Evolutionary conservation across 2,329 filamentous ascomycete genomes (phyloP).

Genomic region (Tolypocladium album): DNA sequence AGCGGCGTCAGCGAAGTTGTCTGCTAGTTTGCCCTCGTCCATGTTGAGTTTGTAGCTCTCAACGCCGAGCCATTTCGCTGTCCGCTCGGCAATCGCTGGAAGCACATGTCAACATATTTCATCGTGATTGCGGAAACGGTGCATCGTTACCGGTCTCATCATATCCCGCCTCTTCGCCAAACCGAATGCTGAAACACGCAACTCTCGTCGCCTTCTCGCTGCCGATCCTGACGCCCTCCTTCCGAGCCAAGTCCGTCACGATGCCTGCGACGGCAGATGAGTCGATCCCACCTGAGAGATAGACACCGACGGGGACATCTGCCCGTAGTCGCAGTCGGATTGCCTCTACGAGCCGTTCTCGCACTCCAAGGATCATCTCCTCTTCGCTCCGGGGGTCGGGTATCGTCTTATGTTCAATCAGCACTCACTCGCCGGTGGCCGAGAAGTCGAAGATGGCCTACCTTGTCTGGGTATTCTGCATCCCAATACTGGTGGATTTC

Average conservation of each 20-base stretch:
- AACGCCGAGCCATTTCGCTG: conserved; percentile 21
- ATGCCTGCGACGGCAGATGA: conserved; percentile 47
- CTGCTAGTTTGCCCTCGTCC: conserved; percentile 17
- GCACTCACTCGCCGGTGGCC: not conserved
- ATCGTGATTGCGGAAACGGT: not conserved
- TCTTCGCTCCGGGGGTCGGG: conserved; percentile 32
- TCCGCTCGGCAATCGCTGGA: conserved; percentile 24
- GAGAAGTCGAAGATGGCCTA: conserved; percentile 7
- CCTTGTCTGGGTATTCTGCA: conserved; percentile 39
- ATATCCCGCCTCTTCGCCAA: conserved; percentile 24
- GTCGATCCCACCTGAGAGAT: conserved; percentile 46
- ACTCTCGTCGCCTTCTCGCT: conserved; percentile 21
- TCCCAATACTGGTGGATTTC: conserved; percentile 40
- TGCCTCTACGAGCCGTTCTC: conserved; percentile 37
- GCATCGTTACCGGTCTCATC: not conserved
- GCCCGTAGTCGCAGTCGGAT: conserved; percentile 41
- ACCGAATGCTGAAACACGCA: conserved; percentile 34
- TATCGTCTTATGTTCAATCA: conserved; percentile 9
- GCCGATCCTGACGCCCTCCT: conserved; percentile 34
- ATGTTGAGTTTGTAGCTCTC: conserved; percentile 13
- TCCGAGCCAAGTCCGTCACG: conserved; percentile 36
- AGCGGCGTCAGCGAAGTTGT: conserved; percentile 16
- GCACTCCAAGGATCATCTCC: conserved; percentile 39
- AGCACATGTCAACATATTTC: not conserved
- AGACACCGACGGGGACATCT: conserved; percentile 47